Evolutionary conservation across 345 rosid genomes (phyloP).

Genomic region (Eucalyptus pumila): DNA sequence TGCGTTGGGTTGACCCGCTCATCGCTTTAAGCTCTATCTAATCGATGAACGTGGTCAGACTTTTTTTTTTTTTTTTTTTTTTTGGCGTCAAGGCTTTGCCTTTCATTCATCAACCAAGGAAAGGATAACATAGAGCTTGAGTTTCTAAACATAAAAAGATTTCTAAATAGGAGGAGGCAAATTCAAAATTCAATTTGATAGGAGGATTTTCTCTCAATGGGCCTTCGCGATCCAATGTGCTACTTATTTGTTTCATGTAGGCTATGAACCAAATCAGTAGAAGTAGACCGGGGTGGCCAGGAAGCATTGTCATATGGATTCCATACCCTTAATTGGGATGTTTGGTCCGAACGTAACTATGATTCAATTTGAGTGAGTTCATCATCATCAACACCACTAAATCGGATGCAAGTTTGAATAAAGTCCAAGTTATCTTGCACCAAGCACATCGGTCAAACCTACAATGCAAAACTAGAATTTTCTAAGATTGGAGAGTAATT

Average conservation of each 20-base stretch:
- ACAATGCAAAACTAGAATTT: background rate
- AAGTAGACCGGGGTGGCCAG: accelerated
- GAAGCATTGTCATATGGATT: too few species aligned
- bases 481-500: background rate
- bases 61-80: accelerated
- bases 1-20: background rate
- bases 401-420: background rate
- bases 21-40: too few species aligned
- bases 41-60: too few species aligned
- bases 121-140: background rate
- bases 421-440: background rate
- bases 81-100: background rate
- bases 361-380: background rate
- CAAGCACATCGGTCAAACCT: background rate
- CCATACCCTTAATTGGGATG: too few species aligned
- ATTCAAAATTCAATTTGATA: background rate
- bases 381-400: background rate
- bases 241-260: too few species aligned
- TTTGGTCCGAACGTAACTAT: too few species aligned
- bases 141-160: background rate
- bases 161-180: background rate
- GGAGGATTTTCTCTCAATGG: accelerated
- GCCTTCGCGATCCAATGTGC: accelerated
- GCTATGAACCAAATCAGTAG: accelerated
- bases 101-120: background rate